Percentiles rank a stretch among this genome's conserved stretches.
Evolutionary conservation across 352 stramenopile genomes (phyloP).

Genomic region (Globisporangium viniferum): DNA sequence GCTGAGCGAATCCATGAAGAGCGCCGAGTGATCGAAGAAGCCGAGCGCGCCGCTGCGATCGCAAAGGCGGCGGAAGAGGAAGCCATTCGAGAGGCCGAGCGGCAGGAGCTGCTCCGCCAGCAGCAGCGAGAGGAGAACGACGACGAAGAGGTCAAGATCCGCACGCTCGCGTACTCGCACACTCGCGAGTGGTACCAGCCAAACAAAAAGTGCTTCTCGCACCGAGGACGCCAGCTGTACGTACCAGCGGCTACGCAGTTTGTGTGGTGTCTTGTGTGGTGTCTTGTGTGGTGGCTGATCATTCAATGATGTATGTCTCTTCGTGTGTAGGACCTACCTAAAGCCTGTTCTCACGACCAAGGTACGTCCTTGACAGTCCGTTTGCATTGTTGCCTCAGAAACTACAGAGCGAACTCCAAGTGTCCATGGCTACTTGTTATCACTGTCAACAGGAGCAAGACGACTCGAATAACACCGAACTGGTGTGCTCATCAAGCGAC

Average conservation of each 20-base stretch:
- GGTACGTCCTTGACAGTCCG: constrained; percentile 14
- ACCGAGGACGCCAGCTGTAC: constrained; percentile 53
- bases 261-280: background rate
- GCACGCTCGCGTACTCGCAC: constrained; percentile 55
- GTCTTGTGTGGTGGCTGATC: background rate
- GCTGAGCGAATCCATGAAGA: constrained; percentile 7
- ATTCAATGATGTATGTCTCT: constrained; percentile 4
- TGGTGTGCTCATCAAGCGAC: background rate
- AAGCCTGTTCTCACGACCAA: constrained; percentile 48
- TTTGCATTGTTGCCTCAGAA: background rate
- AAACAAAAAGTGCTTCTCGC: constrained; percentile 60
- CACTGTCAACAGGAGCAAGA: constrained; percentile 3
- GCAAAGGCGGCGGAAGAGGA: constrained; percentile 21
- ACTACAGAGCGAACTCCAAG: too few species aligned
- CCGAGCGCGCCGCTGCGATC: constrained; percentile 7
- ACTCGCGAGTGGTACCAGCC: constrained; percentile 58
- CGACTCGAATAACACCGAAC: background rate
- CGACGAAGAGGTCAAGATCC: constrained; percentile 56
- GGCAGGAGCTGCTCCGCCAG: constrained; percentile 24
- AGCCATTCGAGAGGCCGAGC: constrained; percentile 21
- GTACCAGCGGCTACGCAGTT: constrained; percentile 5
- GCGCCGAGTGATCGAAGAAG: constrained; percentile 10
- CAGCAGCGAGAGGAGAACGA: constrained; percentile 49
- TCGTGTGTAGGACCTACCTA: constrained; percentile 41
- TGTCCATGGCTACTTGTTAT: background rate